phyloP scores from a whole-genome alignment of 768 basidiomycete genomes.

The Pholiota conissans region DNA sequence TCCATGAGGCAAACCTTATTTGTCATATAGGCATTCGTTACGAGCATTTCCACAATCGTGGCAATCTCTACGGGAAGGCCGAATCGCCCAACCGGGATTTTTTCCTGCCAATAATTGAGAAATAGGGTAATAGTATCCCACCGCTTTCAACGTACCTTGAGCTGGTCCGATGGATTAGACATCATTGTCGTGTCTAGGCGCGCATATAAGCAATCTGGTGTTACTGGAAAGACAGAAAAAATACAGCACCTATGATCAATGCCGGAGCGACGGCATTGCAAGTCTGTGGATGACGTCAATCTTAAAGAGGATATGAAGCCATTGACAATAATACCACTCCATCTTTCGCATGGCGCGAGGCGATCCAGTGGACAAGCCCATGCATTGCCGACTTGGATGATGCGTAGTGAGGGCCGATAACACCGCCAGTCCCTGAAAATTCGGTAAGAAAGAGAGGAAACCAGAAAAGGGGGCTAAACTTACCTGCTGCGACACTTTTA shows the following conservation, averaged over 20 bases:
- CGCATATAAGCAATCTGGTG: slow-evolving; percentile 9
- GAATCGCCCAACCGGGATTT: slow-evolving; percentile 51
- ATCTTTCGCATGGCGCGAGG: slow-evolving; percentile 46
- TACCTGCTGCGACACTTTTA: slow-evolving; percentile 46
- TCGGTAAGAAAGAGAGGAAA: background rate
- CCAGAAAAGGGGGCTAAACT: background rate
- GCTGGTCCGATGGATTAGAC: slow-evolving; percentile 31
- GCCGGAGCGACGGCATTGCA: slow-evolving; percentile 56
- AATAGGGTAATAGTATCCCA: too few relatives aligned
- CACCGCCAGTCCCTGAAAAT: slow-evolving; percentile 43
- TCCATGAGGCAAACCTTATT: slow-evolving; percentile 43
- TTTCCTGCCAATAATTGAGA: too few relatives aligned
- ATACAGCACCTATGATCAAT: slow-evolving; percentile 40
- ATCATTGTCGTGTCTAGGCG: slow-evolving; percentile 53
- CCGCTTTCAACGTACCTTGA: slow-evolving; percentile 18
- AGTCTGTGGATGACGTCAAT: slow-evolving; percentile 29
- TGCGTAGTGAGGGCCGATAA: slow-evolving; percentile 57
- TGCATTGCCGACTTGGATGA: slow-evolving; percentile 57
- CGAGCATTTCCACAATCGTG: slow-evolving; percentile 49
- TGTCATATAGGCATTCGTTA: slow-evolving; percentile 54
- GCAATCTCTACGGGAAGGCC: slow-evolving; percentile 52
- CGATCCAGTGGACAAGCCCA: slow-evolving; percentile 57
- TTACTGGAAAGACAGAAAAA: background rate
- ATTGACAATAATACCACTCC: slow-evolving; percentile 43
- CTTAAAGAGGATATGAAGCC: background rate